Conservation (phyloP, 768 basidiomycete species). For the Pisolithus marmoratus region DNA sequence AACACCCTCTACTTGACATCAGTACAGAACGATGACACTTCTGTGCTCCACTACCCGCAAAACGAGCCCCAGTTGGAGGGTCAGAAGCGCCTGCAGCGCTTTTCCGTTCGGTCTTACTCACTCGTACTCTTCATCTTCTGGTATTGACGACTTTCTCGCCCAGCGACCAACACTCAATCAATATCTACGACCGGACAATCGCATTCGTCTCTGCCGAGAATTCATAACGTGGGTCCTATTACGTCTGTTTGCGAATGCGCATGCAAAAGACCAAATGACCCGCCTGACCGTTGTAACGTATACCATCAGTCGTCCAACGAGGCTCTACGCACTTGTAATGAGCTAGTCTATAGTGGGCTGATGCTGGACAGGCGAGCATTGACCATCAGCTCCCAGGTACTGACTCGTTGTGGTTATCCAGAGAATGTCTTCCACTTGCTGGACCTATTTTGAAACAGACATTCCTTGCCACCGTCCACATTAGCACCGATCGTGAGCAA, state of each 20-base stretch:
- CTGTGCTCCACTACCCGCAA: conserved; percentile 42
- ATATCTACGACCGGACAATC: conserved; percentile 44
- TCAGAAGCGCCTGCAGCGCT: too few species aligned
- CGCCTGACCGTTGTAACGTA: conserved; percentile 43
- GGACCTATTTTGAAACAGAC: conserved; percentile 31
- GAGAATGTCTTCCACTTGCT: conserved; percentile 46
- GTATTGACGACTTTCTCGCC: too few species aligned
- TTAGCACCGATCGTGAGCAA: conserved; percentile 1
- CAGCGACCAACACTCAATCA: too few species aligned
- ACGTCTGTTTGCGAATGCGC: conserved; percentile 30
- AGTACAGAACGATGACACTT: conserved; percentile 32
- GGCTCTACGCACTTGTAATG: conserved; percentile 41
- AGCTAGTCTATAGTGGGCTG: too few species aligned
- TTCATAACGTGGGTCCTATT: conserved; percentile 34
- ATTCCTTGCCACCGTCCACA: conserved; percentile 11
- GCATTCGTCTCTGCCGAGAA: conserved; percentile 38
- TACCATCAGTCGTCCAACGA: conserved; percentile 37
- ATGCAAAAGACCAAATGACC: conserved; percentile 20
- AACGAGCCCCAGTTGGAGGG: conserved; percentile 28
- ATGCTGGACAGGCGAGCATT: conserved; percentile 45
- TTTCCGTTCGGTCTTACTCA: too few species aligned
- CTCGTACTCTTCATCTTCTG: too few species aligned
- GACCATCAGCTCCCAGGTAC: conserved; percentile 43
- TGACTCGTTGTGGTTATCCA: conserved; percentile 38
- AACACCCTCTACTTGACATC: conserved; percentile 40